phyloP scores from a whole-genome alignment of 2,329 filamentous ascomycete species.

The Pestalotiopsis fici region DNA sequence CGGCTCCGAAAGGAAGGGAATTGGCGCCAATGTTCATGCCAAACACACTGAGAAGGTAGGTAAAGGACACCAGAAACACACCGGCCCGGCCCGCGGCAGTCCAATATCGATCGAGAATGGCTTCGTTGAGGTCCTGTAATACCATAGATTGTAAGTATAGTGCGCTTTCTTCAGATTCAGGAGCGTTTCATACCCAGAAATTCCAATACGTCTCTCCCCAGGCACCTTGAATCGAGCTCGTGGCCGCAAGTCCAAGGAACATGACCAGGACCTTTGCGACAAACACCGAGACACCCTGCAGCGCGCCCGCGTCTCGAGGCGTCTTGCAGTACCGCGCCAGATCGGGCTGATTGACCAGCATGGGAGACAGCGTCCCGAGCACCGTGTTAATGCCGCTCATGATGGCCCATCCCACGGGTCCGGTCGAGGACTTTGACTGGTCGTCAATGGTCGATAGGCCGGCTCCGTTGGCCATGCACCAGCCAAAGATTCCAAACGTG shows the following conservation, averaged over 20 bases:
- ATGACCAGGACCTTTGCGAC: slow-evolving; percentile 25
- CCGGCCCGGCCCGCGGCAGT: neutral
- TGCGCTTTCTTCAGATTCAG: neutral
- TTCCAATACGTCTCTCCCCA: neutral
- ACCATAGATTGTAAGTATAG: neutral
- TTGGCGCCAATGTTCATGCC: slow-evolving; percentile 21
- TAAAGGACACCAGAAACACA: neutral
- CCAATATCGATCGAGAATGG: neutral
- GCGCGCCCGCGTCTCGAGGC: slow-evolving; percentile 28
- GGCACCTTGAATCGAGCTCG: slow-evolving; percentile 23
- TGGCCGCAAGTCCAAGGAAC: slow-evolving; percentile 29
- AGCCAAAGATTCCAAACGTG: slow-evolving; percentile 36
- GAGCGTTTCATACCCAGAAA: neutral
- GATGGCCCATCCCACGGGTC: neutral
- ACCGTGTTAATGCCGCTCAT: slow-evolving; percentile 35
- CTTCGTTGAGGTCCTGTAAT: neutral
- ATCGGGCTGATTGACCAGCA: slow-evolving; percentile 37
- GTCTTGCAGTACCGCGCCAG: slow-evolving; percentile 34
- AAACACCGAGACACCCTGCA: slow-evolving; percentile 29
- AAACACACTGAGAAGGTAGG: neutral
- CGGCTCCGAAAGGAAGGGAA: slow-evolving; percentile 40
- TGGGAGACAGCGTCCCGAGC: slow-evolving; percentile 34
- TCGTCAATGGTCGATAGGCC: slow-evolving; percentile 25
- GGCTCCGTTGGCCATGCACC: slow-evolving; percentile 29
- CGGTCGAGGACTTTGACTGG: neutral